These are phyloP conservation scores for Zygnema cylindricum DNA, from an alignment of 139 green algal species.

Conservation along the genomic window DNA sequence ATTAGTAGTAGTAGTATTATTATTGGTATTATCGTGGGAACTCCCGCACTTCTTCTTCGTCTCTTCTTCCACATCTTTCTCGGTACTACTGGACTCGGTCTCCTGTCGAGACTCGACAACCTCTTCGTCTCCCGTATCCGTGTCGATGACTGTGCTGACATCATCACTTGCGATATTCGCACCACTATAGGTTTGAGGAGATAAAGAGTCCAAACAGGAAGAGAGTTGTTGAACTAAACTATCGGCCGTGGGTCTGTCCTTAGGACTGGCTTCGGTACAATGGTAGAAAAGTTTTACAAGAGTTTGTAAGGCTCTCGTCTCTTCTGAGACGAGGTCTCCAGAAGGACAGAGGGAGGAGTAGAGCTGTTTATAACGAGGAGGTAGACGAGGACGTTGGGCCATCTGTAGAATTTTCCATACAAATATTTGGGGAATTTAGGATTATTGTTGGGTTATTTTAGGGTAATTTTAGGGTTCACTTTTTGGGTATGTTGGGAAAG, in stretches of 20 bases:
- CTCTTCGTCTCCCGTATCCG: background rate
- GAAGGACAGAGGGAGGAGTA: background rate
- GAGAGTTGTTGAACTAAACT: background rate
- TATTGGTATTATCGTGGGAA: too few relatives aligned
- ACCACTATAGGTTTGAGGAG: background rate
- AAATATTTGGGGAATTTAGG: background rate
- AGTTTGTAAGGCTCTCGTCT: background rate
- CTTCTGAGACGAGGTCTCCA: background rate
- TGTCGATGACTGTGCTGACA: background rate
- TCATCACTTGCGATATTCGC: background rate
- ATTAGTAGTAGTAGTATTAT: too few relatives aligned
- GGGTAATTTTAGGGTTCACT: background rate
- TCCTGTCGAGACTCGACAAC: too few relatives aligned
- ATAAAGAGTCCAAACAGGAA: background rate
- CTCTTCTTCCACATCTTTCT: too few relatives aligned
- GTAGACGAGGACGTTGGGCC: background rate
- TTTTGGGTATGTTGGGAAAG: background rate
- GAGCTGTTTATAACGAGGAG: background rate
- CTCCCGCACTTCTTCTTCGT: too few relatives aligned
- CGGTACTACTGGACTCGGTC: too few relatives aligned
- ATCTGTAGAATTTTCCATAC: background rate
- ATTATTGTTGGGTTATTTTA: background rate
- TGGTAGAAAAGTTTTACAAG: background rate
- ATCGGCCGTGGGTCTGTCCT: conserved; percentile 6
- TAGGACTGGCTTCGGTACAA: background rate